A percentile compares a stretch with the other conserved stretches of the same genome.
Conservation (phyloP, 192 early-diverging fungal genomes). For the Rhizoclosmatium sp. region DNA sequence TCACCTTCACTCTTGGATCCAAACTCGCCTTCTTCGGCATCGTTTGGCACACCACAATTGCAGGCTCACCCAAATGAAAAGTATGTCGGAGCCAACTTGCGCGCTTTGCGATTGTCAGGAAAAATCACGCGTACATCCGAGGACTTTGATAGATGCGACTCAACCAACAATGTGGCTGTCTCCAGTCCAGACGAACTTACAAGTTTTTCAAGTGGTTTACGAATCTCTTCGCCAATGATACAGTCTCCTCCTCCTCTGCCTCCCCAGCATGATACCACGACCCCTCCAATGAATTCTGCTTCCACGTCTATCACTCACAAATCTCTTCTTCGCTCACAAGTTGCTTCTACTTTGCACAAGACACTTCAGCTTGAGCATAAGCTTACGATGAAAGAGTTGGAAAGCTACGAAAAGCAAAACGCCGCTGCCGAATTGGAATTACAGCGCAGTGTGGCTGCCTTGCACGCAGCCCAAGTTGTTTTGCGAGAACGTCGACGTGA, state of each 20-base stretch:
- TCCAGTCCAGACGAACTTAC: no score
- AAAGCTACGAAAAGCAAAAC: constrained; percentile 34
- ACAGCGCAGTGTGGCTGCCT: constrained; percentile 13
- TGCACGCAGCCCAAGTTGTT: constrained; percentile 31
- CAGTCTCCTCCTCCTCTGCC: not conserved
- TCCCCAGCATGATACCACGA: not conserved
- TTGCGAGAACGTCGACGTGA: constrained; percentile 28
- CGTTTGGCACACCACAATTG: no score
- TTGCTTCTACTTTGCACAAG: constrained; percentile 40
- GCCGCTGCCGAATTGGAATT: constrained; percentile 21
- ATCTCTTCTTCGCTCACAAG: constrained; percentile 26
- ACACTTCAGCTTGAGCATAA: constrained; percentile 39
- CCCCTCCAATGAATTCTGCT: not conserved
- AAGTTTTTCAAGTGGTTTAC: no score
- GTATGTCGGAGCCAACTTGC: no score
- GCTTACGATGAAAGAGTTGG: constrained; percentile 31
- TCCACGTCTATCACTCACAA: not conserved
- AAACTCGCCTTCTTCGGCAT: no score
- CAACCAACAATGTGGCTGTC: no score
- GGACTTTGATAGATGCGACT: no score
- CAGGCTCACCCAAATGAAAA: no score
- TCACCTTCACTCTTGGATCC: no score
- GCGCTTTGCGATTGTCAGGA: no score
- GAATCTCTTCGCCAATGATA: not conserved
- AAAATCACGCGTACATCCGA: no score